These are phyloP conservation scores for Cryptococcus maquisensis DNA, from an alignment of 1,284 basidiomycete genomes.

Conservation along the genomic window DNA sequence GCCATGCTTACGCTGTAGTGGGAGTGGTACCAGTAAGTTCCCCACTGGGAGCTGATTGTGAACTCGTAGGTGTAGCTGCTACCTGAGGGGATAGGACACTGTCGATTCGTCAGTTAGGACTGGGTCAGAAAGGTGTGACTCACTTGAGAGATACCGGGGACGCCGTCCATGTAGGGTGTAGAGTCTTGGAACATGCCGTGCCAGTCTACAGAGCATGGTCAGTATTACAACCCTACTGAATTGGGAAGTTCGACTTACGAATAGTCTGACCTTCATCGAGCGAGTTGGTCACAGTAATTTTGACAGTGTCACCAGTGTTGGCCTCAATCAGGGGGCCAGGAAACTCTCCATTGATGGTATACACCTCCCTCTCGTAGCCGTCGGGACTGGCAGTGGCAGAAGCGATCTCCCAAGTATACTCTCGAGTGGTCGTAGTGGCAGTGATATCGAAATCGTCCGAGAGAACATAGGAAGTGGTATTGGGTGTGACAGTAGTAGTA, in stretches of 20 bases:
- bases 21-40: conserved; percentile 35
- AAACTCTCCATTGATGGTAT: conserved; percentile 21
- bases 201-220: conserved; percentile 21
- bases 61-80: conserved; percentile 53
- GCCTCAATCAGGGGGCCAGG: conserved; percentile 35
- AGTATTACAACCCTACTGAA: not conserved
- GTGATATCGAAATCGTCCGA: no score
- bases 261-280: conserved; percentile 24
- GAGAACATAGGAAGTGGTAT: no score
- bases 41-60: conserved; percentile 22
- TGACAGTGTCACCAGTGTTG: conserved; percentile 31
- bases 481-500: no score
- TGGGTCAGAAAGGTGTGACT: not conserved
- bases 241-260: conserved; percentile 12
- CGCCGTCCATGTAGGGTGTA: conserved; percentile 28
- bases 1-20: conserved; percentile 31
- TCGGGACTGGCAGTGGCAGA: conserved; percentile 12
- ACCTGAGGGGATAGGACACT: conserved; percentile 55
- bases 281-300: conserved; percentile 27
- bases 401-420: conserved; percentile 8
- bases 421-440: conserved; percentile 4
- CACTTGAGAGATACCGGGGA: conserved; percentile 30
- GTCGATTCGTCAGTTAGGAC: not conserved
- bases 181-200: conserved; percentile 33
- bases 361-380: conserved; percentile 22